Evolutionary conservation across 345 rosid genomes (phyloP).

Genomic region (Arabidopsis arenosa): DNA sequence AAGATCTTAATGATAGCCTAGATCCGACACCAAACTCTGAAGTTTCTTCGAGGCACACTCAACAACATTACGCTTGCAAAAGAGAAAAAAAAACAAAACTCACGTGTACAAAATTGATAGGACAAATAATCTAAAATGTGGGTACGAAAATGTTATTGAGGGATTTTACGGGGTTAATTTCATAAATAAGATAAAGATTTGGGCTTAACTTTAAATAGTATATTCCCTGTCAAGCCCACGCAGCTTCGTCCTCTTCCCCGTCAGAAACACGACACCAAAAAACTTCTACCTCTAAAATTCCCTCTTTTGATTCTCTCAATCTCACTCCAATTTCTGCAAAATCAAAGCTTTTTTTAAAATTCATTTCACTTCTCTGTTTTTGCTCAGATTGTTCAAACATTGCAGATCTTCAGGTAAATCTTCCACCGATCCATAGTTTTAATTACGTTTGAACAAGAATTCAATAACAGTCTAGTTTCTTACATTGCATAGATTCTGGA

Average conservation of each 20-base stretch:
- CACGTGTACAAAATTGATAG: too few relatives aligned
- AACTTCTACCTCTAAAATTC: not conserved
- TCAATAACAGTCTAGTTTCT: not conserved
- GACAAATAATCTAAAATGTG: too few relatives aligned
- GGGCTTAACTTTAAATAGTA: not conserved
- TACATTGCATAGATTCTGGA: constrained; percentile 14
- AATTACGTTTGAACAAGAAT: not conserved
- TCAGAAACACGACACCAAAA: constrained; percentile 34
- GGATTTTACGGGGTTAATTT: not conserved
- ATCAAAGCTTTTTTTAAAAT: not conserved
- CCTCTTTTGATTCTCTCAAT: constrained; percentile 7
- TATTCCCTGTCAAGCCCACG: constrained; percentile 24
- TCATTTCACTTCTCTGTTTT: not conserved
- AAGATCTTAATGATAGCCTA: too few relatives aligned
- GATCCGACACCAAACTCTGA: too few relatives aligned
- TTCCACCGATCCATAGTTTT: constrained; percentile 11
- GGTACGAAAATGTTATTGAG: too few relatives aligned
- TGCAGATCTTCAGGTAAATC: constrained; percentile 20
- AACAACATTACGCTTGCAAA: too few relatives aligned
- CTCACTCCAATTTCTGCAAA: constrained; percentile 26
- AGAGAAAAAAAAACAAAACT: too few relatives aligned
- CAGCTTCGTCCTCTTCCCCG: constrained; percentile 20
- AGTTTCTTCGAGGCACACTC: too few relatives aligned
- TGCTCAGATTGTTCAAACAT: constrained; percentile 8
- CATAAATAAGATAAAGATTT: not conserved